Conservation (phyloP, 2,329 filamentous ascomycete genomes). For the Trichoderma arundinaceum region DNA sequence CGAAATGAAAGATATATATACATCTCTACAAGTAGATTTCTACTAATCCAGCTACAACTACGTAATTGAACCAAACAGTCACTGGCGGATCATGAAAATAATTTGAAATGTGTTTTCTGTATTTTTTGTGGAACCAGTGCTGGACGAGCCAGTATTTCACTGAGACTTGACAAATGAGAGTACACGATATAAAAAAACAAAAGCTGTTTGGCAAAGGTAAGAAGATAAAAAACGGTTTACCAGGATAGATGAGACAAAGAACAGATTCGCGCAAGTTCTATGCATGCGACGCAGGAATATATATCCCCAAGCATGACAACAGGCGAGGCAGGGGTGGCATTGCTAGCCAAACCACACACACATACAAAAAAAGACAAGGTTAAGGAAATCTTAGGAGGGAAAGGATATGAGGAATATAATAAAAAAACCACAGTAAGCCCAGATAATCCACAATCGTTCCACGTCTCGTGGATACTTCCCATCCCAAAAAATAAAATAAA, state of each 20-base stretch:
- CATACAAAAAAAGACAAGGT: not conserved
- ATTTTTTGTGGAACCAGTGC: constrained; percentile 4
- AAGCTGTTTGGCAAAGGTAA: not conserved
- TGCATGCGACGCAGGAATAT: constrained; percentile 27
- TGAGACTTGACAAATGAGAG: constrained; percentile 5
- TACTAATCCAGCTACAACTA: not conserved
- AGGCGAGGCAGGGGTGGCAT: not conserved
- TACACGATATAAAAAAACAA: not conserved
- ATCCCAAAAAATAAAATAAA: not conserved
- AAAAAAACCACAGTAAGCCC: not conserved
- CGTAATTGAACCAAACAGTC: not conserved
- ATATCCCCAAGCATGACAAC: constrained; percentile 4
- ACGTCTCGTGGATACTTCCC: constrained; percentile 6
- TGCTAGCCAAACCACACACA: not conserved
- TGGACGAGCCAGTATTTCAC: constrained; percentile 2
- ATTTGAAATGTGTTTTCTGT: constrained; percentile 14
- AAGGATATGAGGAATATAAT: constrained; percentile 1
- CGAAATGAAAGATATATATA: not conserved
- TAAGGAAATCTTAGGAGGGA: constrained; percentile 12
- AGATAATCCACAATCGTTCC: constrained; percentile 23
- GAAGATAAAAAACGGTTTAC: not conserved
- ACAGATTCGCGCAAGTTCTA: constrained; percentile 24
- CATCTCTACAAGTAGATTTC: not conserved
- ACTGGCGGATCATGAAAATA: not conserved
- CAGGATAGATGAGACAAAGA: constrained; percentile 4